phyloP scores from a whole-genome alignment of 2,329 filamentous ascomycete species.

The Iodosphaeria phyllophila region DNA sequence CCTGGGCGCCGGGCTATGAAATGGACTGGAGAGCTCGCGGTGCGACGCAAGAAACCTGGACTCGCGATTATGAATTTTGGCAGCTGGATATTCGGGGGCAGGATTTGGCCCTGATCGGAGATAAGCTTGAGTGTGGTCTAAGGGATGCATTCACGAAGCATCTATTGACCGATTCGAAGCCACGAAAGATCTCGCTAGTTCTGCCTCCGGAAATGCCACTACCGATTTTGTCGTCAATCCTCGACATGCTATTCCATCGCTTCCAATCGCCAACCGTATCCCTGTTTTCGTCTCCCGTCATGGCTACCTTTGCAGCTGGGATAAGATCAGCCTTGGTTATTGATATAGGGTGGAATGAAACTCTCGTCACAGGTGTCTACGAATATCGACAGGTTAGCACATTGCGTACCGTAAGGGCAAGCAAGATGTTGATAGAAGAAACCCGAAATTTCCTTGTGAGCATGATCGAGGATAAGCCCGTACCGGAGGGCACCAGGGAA shows the following conservation, averaged over 20 bases:
- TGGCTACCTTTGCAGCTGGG: constrained; percentile 61
- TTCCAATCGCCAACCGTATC: constrained; percentile 70
- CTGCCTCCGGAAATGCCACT: constrained; percentile 63
- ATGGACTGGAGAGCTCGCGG: constrained; percentile 26
- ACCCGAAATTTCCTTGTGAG: constrained; percentile 45
- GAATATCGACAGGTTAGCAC: constrained; percentile 72
- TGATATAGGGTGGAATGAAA: constrained; percentile 87
- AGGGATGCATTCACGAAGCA: constrained; percentile 62
- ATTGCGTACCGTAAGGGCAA: constrained; percentile 54
- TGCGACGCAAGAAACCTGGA: constrained; percentile 37
- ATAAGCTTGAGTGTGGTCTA: constrained; percentile 70
- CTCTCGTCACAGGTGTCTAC: constrained; percentile 67
- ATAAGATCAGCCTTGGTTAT: constrained; percentile 72
- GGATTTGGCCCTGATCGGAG: constrained; percentile 64
- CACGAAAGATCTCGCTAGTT: constrained; percentile 55
- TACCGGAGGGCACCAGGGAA: constrained; percentile 9
- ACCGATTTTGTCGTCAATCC: constrained; percentile 53
- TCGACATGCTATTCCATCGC: constrained; percentile 63
- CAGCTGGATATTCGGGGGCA: constrained; percentile 50
- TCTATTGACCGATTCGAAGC: constrained; percentile 54
- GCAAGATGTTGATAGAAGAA: constrained; percentile 49
- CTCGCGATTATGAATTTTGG: constrained; percentile 57
- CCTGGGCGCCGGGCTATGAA: constrained; percentile 39
- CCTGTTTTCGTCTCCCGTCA: constrained; percentile 58
- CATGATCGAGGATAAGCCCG: constrained; percentile 15